Evolutionary conservation across 2,329 filamentous ascomycete genomes (phyloP).

Genomic region (Fusarium sulawesiense): DNA sequence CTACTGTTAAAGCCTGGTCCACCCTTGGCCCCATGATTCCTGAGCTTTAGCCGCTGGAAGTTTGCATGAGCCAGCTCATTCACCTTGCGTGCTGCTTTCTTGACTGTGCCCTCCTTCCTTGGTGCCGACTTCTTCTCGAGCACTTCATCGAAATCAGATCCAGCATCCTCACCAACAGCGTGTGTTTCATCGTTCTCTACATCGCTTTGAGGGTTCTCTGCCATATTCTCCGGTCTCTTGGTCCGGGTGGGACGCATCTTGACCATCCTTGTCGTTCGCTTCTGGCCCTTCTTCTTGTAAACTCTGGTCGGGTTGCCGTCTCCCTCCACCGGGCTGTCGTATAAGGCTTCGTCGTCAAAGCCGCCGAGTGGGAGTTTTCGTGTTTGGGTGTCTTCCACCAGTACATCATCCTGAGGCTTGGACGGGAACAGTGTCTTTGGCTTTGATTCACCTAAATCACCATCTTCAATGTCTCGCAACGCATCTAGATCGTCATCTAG

Average conservation of each 20-base stretch:
- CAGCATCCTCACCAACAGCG: slow-evolving; percentile 23
- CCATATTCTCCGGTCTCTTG: slow-evolving; percentile 59
- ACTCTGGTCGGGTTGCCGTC: slow-evolving; percentile 69
- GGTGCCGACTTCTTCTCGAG: slow-evolving; percentile 40
- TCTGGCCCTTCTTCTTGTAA: slow-evolving; percentile 87
- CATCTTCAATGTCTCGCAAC: slow-evolving; percentile 75
- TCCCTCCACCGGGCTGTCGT: slow-evolving; percentile 67
- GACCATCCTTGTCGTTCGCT: slow-evolving; percentile 77
- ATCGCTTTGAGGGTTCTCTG: slow-evolving; percentile 46
- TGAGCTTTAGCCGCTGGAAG: slow-evolving; percentile 73
- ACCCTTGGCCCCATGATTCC: slow-evolving; percentile 71
- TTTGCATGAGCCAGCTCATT: slow-evolving; percentile 73
- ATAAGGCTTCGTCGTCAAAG: slow-evolving; percentile 71
- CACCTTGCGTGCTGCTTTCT: slow-evolving; percentile 68
- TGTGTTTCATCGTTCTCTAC: slow-evolving; percentile 54
- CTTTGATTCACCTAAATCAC: slow-evolving; percentile 45
- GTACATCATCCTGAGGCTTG: slow-evolving; percentile 50
- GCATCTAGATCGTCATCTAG: slow-evolving; percentile 80
- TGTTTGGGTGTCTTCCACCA: slow-evolving; percentile 59
- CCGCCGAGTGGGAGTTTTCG: slow-evolving; percentile 64
- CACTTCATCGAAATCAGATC: slow-evolving; percentile 38
- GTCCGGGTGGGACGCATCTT: slow-evolving; percentile 69
- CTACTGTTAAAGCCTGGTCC: slow-evolving; percentile 67
- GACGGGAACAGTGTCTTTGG: slow-evolving; percentile 39
- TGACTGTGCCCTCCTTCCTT: slow-evolving; percentile 58